phyloP scores from a whole-genome alignment of 139 green algal genomes.

The Chlorella vulgaris region DNA sequence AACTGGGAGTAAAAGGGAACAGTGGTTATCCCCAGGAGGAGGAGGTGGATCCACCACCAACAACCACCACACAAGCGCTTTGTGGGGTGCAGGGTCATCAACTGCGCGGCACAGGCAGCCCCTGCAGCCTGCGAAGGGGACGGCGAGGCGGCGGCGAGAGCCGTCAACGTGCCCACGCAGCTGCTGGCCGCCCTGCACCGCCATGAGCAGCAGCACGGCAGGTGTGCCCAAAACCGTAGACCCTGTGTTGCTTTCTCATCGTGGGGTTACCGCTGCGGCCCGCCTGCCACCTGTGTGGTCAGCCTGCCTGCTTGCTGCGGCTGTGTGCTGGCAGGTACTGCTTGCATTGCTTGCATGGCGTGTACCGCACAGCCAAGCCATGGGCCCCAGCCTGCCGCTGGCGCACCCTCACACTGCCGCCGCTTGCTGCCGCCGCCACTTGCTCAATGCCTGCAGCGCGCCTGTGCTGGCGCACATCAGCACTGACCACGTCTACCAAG shows the following conservation, averaged over 20 bases:
- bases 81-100: conserved; percentile 57
- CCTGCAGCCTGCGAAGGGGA: conserved; percentile 69
- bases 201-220: conserved; percentile 1
- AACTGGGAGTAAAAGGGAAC: too few relatives aligned
- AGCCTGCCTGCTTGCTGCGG: too few relatives aligned
- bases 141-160: conserved; percentile 38
- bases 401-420: not conserved
- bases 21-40: too few relatives aligned
- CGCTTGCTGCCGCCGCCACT: not conserved
- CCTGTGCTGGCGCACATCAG: conserved; percentile 76
- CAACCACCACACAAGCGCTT: too few relatives aligned
- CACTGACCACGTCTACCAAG: conserved; percentile 82
- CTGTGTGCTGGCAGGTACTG: too few relatives aligned
- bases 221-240: not conserved
- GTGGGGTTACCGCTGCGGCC: too few relatives aligned
- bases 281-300: not conserved
- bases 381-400: not conserved
- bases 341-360: too few relatives aligned
- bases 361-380: too few relatives aligned
- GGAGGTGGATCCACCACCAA: too few relatives aligned
- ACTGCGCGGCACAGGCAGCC: conserved; percentile 70
- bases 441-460: not conserved
- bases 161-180: conserved; percentile 60
- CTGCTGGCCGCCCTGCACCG: conserved; percentile 50
- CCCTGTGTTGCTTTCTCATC: not conserved